A percentile compares a stretch with the other conserved stretches of the same genome.
phyloP scores from a whole-genome alignment of 306 rosid species.

The Crotalaria pallida region DNA sequence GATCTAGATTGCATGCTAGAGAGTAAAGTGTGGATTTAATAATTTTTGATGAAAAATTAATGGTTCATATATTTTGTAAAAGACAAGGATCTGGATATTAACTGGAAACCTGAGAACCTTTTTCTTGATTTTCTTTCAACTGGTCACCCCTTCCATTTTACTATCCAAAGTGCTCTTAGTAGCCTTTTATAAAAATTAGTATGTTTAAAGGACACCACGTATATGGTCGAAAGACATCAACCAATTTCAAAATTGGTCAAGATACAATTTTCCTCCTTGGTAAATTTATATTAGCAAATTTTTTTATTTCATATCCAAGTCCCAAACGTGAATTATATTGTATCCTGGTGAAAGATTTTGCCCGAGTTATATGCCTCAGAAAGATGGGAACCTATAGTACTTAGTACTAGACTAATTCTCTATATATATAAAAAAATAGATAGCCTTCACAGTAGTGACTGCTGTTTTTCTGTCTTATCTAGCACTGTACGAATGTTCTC shows the following conservation, averaged over 20 bases:
- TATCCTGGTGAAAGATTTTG: too few relatives aligned
- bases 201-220: background rate
- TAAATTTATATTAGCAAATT: background rate
- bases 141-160: background rate
- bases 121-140: background rate
- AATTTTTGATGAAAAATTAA: background rate
- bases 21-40: too few relatives aligned
- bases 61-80: background rate
- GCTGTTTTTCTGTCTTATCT: background rate
- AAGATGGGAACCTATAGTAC: too few relatives aligned
- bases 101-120: background rate
- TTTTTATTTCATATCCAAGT: background rate
- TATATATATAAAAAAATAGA: background rate
- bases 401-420: too few relatives aligned
- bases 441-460: background rate
- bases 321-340: background rate
- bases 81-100: background rate
- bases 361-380: too few relatives aligned
- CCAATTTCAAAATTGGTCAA: background rate
- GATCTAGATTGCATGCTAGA: background rate
- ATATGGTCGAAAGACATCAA: background rate
- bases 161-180: background rate
- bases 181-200: background rate
- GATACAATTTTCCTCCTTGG: background rate
- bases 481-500: background rate